These are phyloP conservation scores for Afroboletus lepidellus DNA, from an alignment of 1,284 basidiomycete species.

Conservation along the genomic window DNA sequence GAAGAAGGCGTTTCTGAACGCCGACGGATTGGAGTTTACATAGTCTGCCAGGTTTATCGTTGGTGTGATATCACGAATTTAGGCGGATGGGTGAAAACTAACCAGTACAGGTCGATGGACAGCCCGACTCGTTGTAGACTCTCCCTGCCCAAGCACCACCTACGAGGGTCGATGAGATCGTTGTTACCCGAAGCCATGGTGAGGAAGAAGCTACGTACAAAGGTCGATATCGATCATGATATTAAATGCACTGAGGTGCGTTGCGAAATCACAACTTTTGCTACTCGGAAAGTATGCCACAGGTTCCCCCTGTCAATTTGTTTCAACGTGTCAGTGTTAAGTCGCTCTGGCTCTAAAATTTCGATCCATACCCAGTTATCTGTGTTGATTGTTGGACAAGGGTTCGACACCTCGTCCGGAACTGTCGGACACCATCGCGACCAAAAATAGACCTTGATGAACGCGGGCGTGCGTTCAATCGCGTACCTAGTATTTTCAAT, in stretches of 20 bases:
- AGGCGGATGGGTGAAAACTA: slow-evolving; percentile 11
- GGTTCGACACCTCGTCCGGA: slow-evolving; percentile 19
- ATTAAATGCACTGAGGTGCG: slow-evolving; percentile 21
- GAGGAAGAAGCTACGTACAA: slow-evolving; percentile 14
- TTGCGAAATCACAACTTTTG: slow-evolving; percentile 16
- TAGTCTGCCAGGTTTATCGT: slow-evolving; percentile 7
- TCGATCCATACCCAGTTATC: slow-evolving; percentile 21
- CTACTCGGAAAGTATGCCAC: slow-evolving; percentile 25
- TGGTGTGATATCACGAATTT: background rate
- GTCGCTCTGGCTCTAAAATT: too few relatives aligned
- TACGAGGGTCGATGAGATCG: slow-evolving; percentile 2
- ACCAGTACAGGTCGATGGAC: slow-evolving; percentile 36
- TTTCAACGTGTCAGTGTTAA: background rate
- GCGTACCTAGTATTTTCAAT: slow-evolving; percentile 22
- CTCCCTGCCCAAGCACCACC: slow-evolving; percentile 45
- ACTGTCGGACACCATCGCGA: slow-evolving; percentile 8
- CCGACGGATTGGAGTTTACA: slow-evolving; percentile 14
- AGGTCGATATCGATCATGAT: slow-evolving; percentile 27
- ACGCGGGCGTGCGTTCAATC: slow-evolving; percentile 26
- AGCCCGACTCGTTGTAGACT: slow-evolving; percentile 31
- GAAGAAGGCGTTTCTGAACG: slow-evolving; percentile 23
- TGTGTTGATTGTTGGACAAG: slow-evolving; percentile 21
- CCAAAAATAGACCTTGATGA: slow-evolving; percentile 29
- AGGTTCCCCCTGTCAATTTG: slow-evolving; percentile 18
- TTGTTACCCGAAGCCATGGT: background rate